Evolutionary conservation across 1,284 basidiomycete species (phyloP).

Genomic region (Schizopora paradoxa): DNA sequence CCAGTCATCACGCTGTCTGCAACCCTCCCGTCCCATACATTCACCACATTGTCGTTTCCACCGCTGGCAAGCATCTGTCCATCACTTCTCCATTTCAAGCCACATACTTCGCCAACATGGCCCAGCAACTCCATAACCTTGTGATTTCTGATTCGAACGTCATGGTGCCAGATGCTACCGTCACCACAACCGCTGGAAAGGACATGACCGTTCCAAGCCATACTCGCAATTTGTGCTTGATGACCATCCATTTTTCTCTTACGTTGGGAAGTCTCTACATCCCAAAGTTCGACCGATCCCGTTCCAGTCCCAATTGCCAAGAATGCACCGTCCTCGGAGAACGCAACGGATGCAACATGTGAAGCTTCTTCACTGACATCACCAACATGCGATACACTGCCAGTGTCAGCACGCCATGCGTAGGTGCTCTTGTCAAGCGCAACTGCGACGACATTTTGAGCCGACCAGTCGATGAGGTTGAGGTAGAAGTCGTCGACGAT

Average conservation of each 20-base stretch:
- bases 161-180: conserved; percentile 92
- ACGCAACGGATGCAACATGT: conserved; percentile 77
- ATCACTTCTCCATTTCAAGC: conserved; percentile 75
- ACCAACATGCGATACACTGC: conserved; percentile 73
- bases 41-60: conserved; percentile 95
- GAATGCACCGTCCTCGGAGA: conserved; percentile 84
- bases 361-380: conserved; percentile 69
- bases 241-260: conserved; percentile 87
- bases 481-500: conserved; percentile 97
- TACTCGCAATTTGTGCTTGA: conserved; percentile 71
- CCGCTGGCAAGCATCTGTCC: conserved; percentile 90
- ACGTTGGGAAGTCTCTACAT: conserved; percentile 75
- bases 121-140: conserved; percentile 87
- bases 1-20: conserved; percentile 27
- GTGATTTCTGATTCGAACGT: conserved; percentile 82
- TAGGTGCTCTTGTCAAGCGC: conserved; percentile 81
- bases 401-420: conserved; percentile 92
- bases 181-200: conserved; percentile 86
- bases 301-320: conserved; percentile 82
- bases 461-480: conserved; percentile 89
- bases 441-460: conserved; percentile 82
- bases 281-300: conserved; percentile 95
- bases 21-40: conserved; percentile 88
- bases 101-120: conserved; percentile 88
- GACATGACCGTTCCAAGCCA: conserved; percentile 85